These are phyloP conservation scores for Dothiorella sarmentorum DNA, from an alignment of 2,329 filamentous ascomycete genomes.

Conservation along the genomic window DNA sequence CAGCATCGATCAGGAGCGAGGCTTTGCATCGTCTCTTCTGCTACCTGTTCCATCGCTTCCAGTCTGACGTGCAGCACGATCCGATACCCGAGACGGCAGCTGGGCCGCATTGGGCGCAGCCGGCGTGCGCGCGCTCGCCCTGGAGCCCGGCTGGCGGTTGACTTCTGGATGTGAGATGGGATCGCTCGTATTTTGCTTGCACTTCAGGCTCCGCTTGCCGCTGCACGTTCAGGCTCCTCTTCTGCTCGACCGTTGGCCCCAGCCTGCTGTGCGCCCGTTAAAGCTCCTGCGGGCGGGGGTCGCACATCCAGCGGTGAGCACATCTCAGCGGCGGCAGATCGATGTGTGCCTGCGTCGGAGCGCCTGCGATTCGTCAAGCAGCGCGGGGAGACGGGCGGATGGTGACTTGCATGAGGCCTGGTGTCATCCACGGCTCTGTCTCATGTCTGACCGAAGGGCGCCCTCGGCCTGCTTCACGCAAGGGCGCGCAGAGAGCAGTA, in stretches of 20 bases:
- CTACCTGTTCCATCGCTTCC: slow-evolving; percentile 17
- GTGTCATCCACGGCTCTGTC: slow-evolving; percentile 17
- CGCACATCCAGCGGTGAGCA: slow-evolving; percentile 12
- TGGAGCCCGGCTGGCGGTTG: slow-evolving; percentile 17
- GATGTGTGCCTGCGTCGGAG: slow-evolving; percentile 11
- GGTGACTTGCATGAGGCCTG: slow-evolving; percentile 16
- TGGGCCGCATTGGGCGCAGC: slow-evolving; percentile 1
- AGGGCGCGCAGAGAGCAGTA: slow-evolving; percentile 11
- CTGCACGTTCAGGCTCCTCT: slow-evolving; percentile 13
- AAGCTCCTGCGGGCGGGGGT: slow-evolving; percentile 10
- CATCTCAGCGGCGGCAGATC: neutral
- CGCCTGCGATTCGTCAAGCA: slow-evolving; percentile 16
- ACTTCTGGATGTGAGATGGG: slow-evolving; percentile 6
- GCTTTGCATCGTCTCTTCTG: slow-evolving; percentile 4
- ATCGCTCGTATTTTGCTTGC: slow-evolving; percentile 15
- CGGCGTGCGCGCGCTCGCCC: slow-evolving; percentile 10
- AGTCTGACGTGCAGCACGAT: slow-evolving; percentile 17
- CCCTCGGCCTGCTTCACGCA: slow-evolving; percentile 3
- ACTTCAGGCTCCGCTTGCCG: slow-evolving; percentile 16
- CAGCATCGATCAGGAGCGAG: slow-evolving; percentile 16
- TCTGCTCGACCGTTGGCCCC: slow-evolving; percentile 18
- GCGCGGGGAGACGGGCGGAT: slow-evolving; percentile 15
- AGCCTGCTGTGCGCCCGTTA: slow-evolving; percentile 7
- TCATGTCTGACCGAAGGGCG: slow-evolving; percentile 19
- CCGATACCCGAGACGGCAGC: slow-evolving; percentile 17